Evolutionary conservation across 345 rosid species (phyloP).

Genomic region (Acer campestre): DNA sequence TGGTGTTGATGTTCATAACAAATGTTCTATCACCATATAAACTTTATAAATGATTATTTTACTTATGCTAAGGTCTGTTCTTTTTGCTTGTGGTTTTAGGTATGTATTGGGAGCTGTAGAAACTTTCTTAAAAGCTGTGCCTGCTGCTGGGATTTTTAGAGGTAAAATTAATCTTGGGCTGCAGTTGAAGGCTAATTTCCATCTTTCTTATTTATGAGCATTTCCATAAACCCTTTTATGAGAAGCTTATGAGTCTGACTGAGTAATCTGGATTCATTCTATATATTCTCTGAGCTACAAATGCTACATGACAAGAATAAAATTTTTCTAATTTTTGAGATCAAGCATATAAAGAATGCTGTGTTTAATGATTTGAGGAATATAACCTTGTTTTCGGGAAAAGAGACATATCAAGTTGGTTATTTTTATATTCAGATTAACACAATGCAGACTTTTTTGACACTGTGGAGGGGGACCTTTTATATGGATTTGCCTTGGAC

Average conservation of each 20-base stretch:
- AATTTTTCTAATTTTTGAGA: too few relatives aligned
- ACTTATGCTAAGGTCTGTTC: conserved; percentile 1
- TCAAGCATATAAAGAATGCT: background rate
- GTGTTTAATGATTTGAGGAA: background rate
- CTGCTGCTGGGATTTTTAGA: conserved; percentile 93
- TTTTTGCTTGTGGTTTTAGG: conserved; percentile 42
- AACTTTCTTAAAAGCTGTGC: conserved; percentile 93
- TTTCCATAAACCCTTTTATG: background rate
- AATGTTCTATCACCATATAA: conserved; percentile 11
- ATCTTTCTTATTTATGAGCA: background rate
- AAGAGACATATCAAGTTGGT: background rate
- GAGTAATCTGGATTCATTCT: background rate
- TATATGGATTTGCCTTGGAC: conserved; percentile 10
- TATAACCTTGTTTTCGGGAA: background rate
- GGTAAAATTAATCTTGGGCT: conserved; percentile 49
- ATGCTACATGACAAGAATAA: too few relatives aligned
- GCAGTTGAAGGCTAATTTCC: background rate
- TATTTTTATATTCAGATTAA: background rate
- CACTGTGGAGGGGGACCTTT: conserved; percentile 1
- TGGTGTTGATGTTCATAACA: background rate
- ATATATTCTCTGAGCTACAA: background rate
- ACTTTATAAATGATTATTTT: conserved; percentile 9
- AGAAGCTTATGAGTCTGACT: background rate
- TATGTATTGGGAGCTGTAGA: conserved; percentile 99
- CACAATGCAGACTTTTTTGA: background rate